Conservation (phyloP, 2,329 filamentous ascomycete species). For the Paracorniculantispora psalliotae region DNA sequence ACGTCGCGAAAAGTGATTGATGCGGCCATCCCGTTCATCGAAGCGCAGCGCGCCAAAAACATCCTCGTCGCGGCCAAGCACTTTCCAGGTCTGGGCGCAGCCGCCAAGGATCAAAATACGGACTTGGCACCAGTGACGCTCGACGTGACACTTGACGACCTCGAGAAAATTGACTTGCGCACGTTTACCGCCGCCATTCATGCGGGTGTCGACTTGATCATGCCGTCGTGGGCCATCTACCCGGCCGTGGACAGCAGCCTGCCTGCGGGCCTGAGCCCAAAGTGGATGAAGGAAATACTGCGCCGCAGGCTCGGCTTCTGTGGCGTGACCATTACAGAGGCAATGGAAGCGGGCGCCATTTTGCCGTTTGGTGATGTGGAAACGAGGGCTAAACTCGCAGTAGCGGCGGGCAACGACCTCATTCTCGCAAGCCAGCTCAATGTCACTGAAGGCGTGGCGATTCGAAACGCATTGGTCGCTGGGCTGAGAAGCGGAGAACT, state of each 20-base stretch:
- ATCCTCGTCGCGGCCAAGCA: slow-evolving; percentile 15
- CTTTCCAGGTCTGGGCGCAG: slow-evolving; percentile 16
- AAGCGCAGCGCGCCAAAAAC: slow-evolving; percentile 9
- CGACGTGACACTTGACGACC: slow-evolving; percentile 9
- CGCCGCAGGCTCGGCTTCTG: slow-evolving; percentile 5
- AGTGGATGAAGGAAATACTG: slow-evolving; percentile 14
- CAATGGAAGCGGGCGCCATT: slow-evolving; percentile 14
- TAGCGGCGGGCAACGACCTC: slow-evolving; percentile 13
- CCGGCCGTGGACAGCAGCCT: not conserved
- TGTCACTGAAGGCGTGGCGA: slow-evolving; percentile 14
- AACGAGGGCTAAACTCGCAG: slow-evolving; percentile 7
- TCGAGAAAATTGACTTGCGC: slow-evolving; percentile 8
- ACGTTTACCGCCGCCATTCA: slow-evolving; percentile 14
- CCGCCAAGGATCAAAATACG: slow-evolving; percentile 13
- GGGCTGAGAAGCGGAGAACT: slow-evolving; percentile 7
- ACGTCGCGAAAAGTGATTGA: slow-evolving; percentile 8
- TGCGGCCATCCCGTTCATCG: slow-evolving; percentile 15
- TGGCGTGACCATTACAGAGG: slow-evolving; percentile 13
- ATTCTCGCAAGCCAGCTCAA: slow-evolving; percentile 14
- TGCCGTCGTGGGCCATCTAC: slow-evolving; percentile 10
- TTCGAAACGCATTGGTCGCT: slow-evolving; percentile 5
- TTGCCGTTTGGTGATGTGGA: slow-evolving; percentile 10
- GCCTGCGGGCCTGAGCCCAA: slow-evolving; percentile 13
- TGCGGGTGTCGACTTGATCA: slow-evolving; percentile 15
- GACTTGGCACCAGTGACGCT: slow-evolving; percentile 13